These are phyloP conservation scores for Herpetospermum pedunculosum DNA, from an alignment of 306 rosid genomes.

Conservation along the genomic window DNA sequence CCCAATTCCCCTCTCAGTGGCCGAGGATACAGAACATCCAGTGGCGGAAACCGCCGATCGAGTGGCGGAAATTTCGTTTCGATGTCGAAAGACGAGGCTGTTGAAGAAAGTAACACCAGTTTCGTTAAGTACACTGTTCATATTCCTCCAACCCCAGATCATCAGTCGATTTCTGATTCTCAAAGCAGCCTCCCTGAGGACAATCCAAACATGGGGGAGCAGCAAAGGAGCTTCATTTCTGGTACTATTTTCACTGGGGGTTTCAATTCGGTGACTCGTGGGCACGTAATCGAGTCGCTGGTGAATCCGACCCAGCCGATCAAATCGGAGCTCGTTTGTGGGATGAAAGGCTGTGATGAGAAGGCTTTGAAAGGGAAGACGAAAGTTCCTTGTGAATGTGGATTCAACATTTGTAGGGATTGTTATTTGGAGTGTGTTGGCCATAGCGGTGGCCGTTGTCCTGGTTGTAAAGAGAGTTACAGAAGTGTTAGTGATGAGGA, in stretches of 20 bases:
- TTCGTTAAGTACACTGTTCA: constrained; percentile 66
- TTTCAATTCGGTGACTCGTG: constrained; percentile 62
- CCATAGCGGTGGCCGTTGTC: constrained; percentile 49
- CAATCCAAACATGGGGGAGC: constrained; percentile 11
- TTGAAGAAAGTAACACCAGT: constrained; percentile 32
- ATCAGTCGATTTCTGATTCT: constrained; percentile 38
- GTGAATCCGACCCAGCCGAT: constrained; percentile 10
- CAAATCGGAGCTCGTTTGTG: constrained; percentile 39
- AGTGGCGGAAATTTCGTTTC: constrained; percentile 26
- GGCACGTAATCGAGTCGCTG: constrained; percentile 54
- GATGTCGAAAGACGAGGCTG: constrained; percentile 23
- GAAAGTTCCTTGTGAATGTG: constrained; percentile 47
- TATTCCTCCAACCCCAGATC: constrained; percentile 85
- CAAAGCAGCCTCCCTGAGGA: constrained; percentile 41
- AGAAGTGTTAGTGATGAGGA: constrained; percentile 29
- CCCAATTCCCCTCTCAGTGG: constrained; percentile 55
- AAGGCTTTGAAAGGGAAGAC: constrained; percentile 26
- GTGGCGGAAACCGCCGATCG: constrained; percentile 26
- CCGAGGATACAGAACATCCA: constrained; percentile 26
- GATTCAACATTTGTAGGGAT: constrained; percentile 61
- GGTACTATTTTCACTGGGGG: constrained; percentile 74
- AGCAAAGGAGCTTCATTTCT: constrained; percentile 36
- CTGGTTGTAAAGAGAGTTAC: constrained; percentile 65
- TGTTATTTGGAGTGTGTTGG: constrained; percentile 56
- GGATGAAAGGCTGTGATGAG: constrained; percentile 67